Base-by-base conservation (phyloP, 2,329 filamentous ascomycete species). In the Pochonia chlamydosporia region DNA sequence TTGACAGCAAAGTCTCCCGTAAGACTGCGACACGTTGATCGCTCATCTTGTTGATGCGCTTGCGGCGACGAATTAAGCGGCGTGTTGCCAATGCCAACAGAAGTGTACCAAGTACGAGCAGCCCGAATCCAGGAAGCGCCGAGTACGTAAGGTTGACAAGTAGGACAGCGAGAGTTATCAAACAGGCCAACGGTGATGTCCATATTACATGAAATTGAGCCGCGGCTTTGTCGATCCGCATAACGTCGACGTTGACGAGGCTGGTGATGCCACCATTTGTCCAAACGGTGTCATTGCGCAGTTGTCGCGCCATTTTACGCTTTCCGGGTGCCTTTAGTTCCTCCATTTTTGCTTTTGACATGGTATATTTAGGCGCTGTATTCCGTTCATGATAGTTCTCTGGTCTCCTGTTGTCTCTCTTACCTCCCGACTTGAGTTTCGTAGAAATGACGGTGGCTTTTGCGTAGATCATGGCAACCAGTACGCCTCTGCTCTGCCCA, bases 181-280 rank as follows among this genome's bases (percentile, higher is more conserved):
- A 62, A 49, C 90, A 84, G 20, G 85, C 75, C 33, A 96, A 71
- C 0, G 92, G 91, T 0, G 89, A 81, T 1, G 88, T 89, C 93
- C 93, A 99, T 20, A 87, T 73, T 70, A 96, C 79, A 64, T 99
- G 93, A 66, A 96, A 92, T 65, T 96, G 78, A 35, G 88, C 89
- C 33, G 81, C 89, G 2, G 90, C 90, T 61, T 90, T 86, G 58
- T 97, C 91, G 50, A 99, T 76, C 55, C 92, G 89, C 65, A 95
- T 95, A 0, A 91, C 93, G 62, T 97, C 92, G 40, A 93, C 89
- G 52, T 89, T 92, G 91, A 97, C 96, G 56, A 97, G 63, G 56
- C 93, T 95, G 61, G 93, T 82, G 44, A 97, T 89, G 52, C 89
- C 82, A 20, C 93, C 93, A 59, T 96, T 97, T 49, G 84, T 84